Conservation (phyloP, 495 filamentous ascomycete genomes). For the Penicillium cinerascens region DNA sequence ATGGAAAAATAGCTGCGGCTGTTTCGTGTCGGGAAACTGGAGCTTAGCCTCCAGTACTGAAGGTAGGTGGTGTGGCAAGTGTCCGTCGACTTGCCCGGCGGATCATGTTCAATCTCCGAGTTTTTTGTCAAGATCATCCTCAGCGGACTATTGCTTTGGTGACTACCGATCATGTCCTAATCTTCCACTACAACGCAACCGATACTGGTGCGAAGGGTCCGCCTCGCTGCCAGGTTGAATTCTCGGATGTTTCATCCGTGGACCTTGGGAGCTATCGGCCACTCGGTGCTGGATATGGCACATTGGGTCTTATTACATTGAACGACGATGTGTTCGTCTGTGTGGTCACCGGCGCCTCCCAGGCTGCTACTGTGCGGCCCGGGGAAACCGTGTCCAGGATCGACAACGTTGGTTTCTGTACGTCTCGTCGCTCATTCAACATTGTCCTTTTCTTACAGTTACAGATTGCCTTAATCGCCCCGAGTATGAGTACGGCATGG, state of each 20-base stretch:
- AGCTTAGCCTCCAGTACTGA: conserved; percentile 5
- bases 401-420: conserved; percentile 80
- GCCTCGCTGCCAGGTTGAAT: conserved; percentile 83
- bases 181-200: conserved; percentile 70
- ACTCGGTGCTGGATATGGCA: conserved; percentile 78
- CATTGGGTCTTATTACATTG: conserved; percentile 84
- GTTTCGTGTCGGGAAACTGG: not conserved
- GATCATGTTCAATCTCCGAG: conserved; percentile 40
- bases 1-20: not conserved
- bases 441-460: conserved; percentile 1
- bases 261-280: conserved; percentile 71
- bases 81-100: not conserved
- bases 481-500: conserved; percentile 71
- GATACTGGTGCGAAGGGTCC: conserved; percentile 47
- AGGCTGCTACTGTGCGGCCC: conserved; percentile 77
- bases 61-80: not conserved
- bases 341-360: conserved; percentile 73
- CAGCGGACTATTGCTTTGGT: conserved; percentile 80
- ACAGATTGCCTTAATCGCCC: conserved; percentile 78
- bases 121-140: conserved; percentile 62
- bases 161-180: conserved; percentile 71
- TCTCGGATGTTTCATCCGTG: conserved; percentile 58
- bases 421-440: conserved; percentile 17
- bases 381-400: conserved; percentile 88
- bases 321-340: conserved; percentile 85